Conservation (phyloP, 179 eudicot genomes). For the Heliamphora pulchella region DNA sequence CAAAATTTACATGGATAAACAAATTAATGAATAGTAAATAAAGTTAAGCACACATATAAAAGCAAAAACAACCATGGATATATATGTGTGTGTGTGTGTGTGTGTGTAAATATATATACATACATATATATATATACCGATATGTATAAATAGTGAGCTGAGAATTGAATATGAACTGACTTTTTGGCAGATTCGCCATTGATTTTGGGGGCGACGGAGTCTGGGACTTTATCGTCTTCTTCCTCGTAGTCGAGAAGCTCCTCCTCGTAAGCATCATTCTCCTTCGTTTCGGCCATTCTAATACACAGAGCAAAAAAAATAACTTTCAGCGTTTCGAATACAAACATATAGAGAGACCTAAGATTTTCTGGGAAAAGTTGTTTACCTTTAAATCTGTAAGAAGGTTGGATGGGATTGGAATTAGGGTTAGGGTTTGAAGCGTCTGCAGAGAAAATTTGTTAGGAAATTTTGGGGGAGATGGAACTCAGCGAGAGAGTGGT, state of each 20-base stretch:
- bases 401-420: slow-evolving; percentile 12
- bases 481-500: too few species aligned
- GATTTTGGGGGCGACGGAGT: slow-evolving; percentile 48
- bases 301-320: not conserved
- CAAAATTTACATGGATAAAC: not conserved
- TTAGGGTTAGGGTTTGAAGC: slow-evolving; percentile 34
- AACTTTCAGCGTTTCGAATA: not conserved
- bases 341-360: not conserved
- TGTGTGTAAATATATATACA: too few species aligned
- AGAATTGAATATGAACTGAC: slow-evolving; percentile 28
- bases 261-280: slow-evolving; percentile 77
- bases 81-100: too few species aligned
- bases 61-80: too few species aligned
- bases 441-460: slow-evolving; percentile 25
- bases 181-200: slow-evolving; percentile 76
- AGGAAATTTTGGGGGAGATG: too few species aligned
- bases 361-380: not conserved
- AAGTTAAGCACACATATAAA: not conserved
- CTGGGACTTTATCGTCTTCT: slow-evolving; percentile 78
- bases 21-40: not conserved
- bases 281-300: slow-evolving; percentile 70
- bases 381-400: slow-evolving; percentile 22
- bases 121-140: not conserved
- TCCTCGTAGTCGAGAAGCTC: slow-evolving; percentile 95
- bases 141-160: not conserved